phyloP scores from a whole-genome alignment of 2,329 filamentous ascomycete genomes.

The Cryoendolithus antarcticus region DNA sequence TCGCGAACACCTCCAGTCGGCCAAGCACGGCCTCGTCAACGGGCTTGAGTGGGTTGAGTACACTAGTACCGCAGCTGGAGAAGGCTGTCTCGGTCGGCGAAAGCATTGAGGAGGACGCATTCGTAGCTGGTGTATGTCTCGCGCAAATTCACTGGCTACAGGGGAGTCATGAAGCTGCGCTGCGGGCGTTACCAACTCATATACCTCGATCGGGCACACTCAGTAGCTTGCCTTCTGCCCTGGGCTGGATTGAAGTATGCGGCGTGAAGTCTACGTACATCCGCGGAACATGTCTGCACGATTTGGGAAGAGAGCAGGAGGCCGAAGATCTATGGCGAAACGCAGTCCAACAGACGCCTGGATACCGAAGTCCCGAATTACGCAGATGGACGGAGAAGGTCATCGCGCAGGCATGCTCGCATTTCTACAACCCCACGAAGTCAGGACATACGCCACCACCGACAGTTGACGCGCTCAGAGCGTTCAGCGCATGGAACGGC shows the following conservation, averaged over 20 bases:
- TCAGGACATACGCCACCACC: constrained; percentile 11
- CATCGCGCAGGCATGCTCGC: constrained; percentile 19
- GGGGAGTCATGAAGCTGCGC: constrained; percentile 45
- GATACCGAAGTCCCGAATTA: constrained; percentile 18
- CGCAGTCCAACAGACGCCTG: constrained; percentile 13
- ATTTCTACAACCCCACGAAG: constrained; percentile 13
- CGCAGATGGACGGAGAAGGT: constrained; percentile 22
- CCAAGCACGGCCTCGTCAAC: constrained; percentile 30
- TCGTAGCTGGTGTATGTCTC: constrained; percentile 72
- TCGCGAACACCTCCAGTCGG: constrained; percentile 31
- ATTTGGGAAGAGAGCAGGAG: constrained; percentile 12
- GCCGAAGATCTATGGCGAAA: constrained; percentile 12
- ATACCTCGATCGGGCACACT: constrained; percentile 3
- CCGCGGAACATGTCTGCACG: constrained; percentile 16
- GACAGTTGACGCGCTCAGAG: constrained; percentile 13
- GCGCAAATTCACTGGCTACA: constrained; percentile 79
- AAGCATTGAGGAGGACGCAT: constrained; percentile 37
- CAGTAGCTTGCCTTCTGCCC: constrained; percentile 7
- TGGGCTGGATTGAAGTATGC: constrained; percentile 71
- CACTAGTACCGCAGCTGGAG: constrained; percentile 28
- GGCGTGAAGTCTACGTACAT: constrained; percentile 24
- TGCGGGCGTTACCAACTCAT: constrained; percentile 33
- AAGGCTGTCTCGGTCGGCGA: constrained; percentile 17
- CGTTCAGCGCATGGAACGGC: constrained; percentile 51
- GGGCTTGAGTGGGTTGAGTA: constrained; percentile 22